Evolutionary conservation across 2,329 filamentous ascomycete species (phyloP).

Genomic region (Cytospora leucostoma): DNA sequence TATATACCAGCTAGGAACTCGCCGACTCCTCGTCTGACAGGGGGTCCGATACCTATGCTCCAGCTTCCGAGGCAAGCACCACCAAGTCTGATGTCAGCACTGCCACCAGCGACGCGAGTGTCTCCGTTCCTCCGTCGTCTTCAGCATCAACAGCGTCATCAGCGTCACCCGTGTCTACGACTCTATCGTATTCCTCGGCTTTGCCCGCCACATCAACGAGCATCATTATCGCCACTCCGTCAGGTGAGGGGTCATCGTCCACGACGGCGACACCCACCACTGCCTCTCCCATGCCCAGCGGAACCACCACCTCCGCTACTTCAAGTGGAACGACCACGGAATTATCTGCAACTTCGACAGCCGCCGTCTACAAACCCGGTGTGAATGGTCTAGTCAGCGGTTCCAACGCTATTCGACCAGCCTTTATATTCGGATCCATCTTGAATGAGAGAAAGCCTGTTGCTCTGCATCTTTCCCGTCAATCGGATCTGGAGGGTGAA

Average conservation of each 20-base stretch:
- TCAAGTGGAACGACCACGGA: slow-evolving; percentile 15
- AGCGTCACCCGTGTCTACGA: slow-evolving; percentile 6
- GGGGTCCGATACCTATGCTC: slow-evolving; percentile 1
- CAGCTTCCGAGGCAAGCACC: slow-evolving; percentile 2
- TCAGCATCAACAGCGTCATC: slow-evolving; percentile 8
- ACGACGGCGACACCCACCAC: slow-evolving; percentile 16
- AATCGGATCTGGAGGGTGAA: neutral
- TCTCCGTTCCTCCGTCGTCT: neutral
- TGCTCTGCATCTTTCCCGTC: neutral
- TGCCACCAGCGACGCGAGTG: neutral
- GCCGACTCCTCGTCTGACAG: slow-evolving; percentile 12
- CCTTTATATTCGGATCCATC: slow-evolving; percentile 14
- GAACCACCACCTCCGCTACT: slow-evolving; percentile 5
- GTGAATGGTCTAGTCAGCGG: slow-evolving; percentile 19
- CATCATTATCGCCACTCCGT: slow-evolving; percentile 18
- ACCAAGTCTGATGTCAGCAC: slow-evolving; percentile 9
- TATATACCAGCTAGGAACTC: slow-evolving; percentile 30
- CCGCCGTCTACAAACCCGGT: slow-evolving; percentile 5
- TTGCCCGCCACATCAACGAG: slow-evolving; percentile 17
- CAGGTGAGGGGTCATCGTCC: slow-evolving; percentile 25
- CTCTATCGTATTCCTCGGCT: slow-evolving; percentile 6
- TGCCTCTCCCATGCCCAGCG: slow-evolving; percentile 3
- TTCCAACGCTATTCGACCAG: slow-evolving; percentile 1
- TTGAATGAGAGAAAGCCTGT: slow-evolving; percentile 1
- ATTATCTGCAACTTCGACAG: neutral